phyloP scores from a whole-genome alignment of 129 eudicot species.

The Saussurea involucrata region DNA sequence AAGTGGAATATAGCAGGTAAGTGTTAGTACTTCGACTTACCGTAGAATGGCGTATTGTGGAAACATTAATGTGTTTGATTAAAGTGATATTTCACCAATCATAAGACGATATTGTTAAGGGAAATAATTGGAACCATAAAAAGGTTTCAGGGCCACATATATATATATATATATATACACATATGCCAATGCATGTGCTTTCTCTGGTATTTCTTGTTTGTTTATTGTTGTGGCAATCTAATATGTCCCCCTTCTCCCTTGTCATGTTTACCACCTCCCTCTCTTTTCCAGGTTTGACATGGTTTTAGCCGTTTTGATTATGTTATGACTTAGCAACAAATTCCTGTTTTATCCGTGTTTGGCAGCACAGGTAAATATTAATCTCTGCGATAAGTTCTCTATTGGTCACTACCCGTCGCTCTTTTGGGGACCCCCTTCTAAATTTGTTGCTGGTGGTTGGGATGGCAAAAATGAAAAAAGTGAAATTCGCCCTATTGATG shows the following conservation, averaged over 20 bases:
- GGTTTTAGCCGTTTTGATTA: background rate
- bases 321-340: constrained; percentile 34
- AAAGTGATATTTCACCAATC: background rate
- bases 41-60: background rate
- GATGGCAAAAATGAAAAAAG: constrained; percentile 54
- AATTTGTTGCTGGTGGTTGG: constrained; percentile 60
- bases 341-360: constrained; percentile 43
- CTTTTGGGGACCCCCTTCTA: constrained; percentile 74
- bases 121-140: background rate
- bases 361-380: constrained; percentile 95
- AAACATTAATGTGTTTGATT: no score
- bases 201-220: constrained; percentile 1
- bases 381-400: constrained; percentile 87
- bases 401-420: constrained; percentile 76
- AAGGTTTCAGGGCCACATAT: background rate
- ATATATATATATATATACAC: no score
- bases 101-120: background rate
- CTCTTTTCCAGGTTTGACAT: background rate
- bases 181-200: background rate
- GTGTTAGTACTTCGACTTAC: background rate
- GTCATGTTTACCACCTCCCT: background rate
- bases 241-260: background rate
- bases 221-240: background rate
- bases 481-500: constrained; percentile 59
- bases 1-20: background rate